Evolutionary conservation across 768 basidiomycete species (phyloP), one percentile per base, ranked within the genome.

Genomic region (Coprinopsis sp.): DNA sequence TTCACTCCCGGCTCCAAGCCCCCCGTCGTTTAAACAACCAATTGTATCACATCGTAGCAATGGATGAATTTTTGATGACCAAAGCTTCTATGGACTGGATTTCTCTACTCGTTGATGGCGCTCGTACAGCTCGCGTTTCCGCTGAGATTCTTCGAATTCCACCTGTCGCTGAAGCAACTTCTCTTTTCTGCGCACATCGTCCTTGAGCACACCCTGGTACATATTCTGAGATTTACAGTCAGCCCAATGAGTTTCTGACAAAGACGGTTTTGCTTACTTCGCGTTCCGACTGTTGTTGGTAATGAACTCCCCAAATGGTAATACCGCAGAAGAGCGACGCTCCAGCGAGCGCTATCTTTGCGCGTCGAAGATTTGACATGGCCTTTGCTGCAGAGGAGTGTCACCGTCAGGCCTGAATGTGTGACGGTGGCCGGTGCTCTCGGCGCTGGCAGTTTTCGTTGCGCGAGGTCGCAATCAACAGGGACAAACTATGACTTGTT

Each of bases 231-330:
- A n/a, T n/a, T n/a, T n/a, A n/a, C n/a, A n/a, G n/a, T n/a, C n/a
- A n/a, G n/a, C n/a, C n/a, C n/a, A n/a, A n/a, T n/a, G n/a, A n/a
- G n/a, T n/a, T n/a, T n/a, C n/a, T n/a, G n/a, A n/a, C 29, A 34
- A 22, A 21, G n/a, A 40, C 36, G 23, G 6, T 25, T 10, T 37
- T n/a, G 18, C 33, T 58, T 53, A 92, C 94, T 55, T 91, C 80
- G 46, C 84, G 83, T 64, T 97, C 92, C 57, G 81, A 78, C 13
- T 75, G 69, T 60, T 97, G 93, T 46, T 93, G 79, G 57, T 76
- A 86, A 62, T 97, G 94, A 24, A 97, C 93, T 16, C 81, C 89
- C 81, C 84, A 95, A 63, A 97, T 79, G 22, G 86, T 88, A 29
- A 84, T 64, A 2, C 74, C 73, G 11, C 87, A 81, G 41, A 85